phyloP scores from a whole-genome alignment of 202 grass and related monocot species.

The Elaeis oleifera region DNA sequence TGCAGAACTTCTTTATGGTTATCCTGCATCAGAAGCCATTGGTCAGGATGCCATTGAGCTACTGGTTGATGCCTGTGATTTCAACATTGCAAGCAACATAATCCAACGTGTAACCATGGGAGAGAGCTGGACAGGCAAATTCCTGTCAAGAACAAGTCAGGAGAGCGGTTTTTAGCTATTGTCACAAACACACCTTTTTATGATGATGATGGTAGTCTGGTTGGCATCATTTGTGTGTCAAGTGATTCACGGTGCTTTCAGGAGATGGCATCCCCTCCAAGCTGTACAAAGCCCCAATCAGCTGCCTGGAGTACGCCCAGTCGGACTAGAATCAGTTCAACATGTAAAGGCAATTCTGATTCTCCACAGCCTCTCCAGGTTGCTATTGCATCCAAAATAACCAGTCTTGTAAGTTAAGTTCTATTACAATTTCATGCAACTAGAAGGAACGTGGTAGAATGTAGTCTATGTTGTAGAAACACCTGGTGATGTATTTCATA shows the following conservation, averaged over 20 bases:
- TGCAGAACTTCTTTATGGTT: constrained; percentile 83
- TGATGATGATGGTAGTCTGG: constrained; percentile 65
- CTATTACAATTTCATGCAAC: constrained; percentile 15
- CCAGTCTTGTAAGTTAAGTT: constrained; percentile 62
- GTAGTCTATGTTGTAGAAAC: background rate
- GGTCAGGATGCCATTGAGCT: constrained; percentile 63
- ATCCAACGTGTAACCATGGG: constrained; percentile 51
- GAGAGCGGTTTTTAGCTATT: constrained; percentile 65
- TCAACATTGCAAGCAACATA: constrained; percentile 46
- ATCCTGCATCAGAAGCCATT: constrained; percentile 71
- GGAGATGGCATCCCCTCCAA: constrained; percentile 45
- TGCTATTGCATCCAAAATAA: constrained; percentile 80
- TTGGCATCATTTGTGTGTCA: constrained; percentile 80
- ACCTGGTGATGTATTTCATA: background rate
- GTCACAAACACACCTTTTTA: constrained; percentile 82
- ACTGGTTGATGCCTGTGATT: constrained; percentile 49
- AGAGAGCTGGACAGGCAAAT: constrained; percentile 82
- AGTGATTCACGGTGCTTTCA: constrained; percentile 57
- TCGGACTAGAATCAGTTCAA: constrained; percentile 33
- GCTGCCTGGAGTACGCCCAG: constrained; percentile 33
- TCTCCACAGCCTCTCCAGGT: constrained; percentile 48
- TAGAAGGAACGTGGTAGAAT: constrained; percentile 9
- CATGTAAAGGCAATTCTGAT: constrained; percentile 43
- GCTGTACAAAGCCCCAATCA: constrained; percentile 29
- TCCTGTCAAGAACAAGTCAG: constrained; percentile 61